Evolutionary conservation across 495 filamentous ascomycete genomes (phyloP), one percentile per base, ranked within the genome.

Genomic region (Xylaria grammica): DNA sequence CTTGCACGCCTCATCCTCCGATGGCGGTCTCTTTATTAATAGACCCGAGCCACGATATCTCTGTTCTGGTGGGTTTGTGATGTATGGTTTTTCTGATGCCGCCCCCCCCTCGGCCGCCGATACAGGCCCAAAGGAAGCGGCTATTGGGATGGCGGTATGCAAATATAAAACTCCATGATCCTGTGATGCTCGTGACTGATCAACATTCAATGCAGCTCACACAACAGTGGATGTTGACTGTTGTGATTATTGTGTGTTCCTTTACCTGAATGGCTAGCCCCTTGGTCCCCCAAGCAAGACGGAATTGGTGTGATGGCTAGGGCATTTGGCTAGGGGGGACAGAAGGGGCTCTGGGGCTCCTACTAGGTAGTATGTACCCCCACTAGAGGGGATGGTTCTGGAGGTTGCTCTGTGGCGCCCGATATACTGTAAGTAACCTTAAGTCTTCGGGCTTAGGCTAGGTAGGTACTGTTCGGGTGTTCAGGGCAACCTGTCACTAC

Each of bases 11-110:
- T 59, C 36, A 36, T 40, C 36, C 60, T 53, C 60, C 60, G 48
- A 62, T 62, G 60, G 38, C 50, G 60, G 50, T 55, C 38, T 46
- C 11, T 40, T 53, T 62, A 55, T 55, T 55, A 48, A 54, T 55
- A 55, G 50, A 55, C 50, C 29, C 50, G 60, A 46, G 60, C 49
- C 49, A 62, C 49, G 38, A 46, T 48, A 24, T 63, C 60, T 42
- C 26, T 34, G 30, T 29, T 29, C 60, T 62, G 45, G 27, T 49
- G 17, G 11, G 19, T 24, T 19, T 53, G 36, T 10, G 22, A 30
- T 36, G 5, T 24, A 27, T 22, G 6, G 19, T 45, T 32, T 32
- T 48, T 62, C 49, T 49, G 27, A 54, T 54, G 24, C 60, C 50
- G 60, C 36, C 49, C 22, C 36, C 27, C 60, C 20, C 49, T 22